These are phyloP conservation scores for Suillus discolor DNA, from an alignment of 768 basidiomycete genomes.

Conservation along the genomic window DNA sequence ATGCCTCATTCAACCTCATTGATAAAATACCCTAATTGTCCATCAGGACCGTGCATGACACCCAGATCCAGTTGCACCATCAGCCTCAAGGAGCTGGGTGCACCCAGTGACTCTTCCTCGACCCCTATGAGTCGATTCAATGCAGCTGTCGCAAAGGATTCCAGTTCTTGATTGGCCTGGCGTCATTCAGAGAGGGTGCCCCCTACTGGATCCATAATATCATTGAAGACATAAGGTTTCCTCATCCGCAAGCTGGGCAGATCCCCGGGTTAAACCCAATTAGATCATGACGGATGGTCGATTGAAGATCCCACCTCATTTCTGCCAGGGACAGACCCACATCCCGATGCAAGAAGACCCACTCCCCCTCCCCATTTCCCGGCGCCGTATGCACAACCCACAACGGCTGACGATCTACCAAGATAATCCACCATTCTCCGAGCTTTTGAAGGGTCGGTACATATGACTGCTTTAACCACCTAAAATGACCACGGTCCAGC, in stretches of 20 bases:
- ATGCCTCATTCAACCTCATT: too few species aligned
- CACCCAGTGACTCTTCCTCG: too few species aligned
- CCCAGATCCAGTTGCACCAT: too few species aligned
- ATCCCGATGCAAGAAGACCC: too few species aligned
- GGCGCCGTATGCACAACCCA: not conserved
- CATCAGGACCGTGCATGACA: too few species aligned
- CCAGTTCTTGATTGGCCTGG: too few species aligned
- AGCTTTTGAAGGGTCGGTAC: not conserved
- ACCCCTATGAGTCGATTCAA: too few species aligned
- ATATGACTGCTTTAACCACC: too few species aligned
- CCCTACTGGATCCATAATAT: not conserved
- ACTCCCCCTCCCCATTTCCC: not conserved
- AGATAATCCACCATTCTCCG: not conserved
- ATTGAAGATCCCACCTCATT: not conserved
- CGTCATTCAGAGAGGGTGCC: not conserved
- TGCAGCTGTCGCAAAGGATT: too few species aligned
- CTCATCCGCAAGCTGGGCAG: not conserved
- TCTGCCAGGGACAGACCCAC: not conserved
- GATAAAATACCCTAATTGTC: too few species aligned
- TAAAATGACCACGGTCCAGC: too few species aligned
- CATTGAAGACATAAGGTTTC: not conserved
- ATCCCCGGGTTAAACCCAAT: not conserved
- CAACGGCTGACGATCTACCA: not conserved
- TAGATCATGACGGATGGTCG: not conserved
- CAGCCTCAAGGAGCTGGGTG: too few species aligned